These are phyloP conservation scores for Erodium trifolium DNA, from an alignment of 441 rosid genomes.

Conservation along the genomic window DNA sequence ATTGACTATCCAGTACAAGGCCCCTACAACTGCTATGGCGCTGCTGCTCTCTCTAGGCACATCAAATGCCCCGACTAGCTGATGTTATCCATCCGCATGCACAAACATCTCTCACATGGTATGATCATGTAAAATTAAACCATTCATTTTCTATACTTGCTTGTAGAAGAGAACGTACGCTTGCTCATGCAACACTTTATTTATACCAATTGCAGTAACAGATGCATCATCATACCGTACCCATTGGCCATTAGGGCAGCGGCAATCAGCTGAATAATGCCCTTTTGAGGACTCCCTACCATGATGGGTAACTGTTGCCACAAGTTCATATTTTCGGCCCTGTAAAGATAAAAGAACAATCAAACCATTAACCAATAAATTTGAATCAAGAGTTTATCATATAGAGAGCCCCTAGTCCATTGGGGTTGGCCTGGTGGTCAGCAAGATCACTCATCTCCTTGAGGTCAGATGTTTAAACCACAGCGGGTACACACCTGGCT, in stretches of 20 bases:
- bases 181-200: conserved; percentile 76
- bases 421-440: too few relatives aligned
- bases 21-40: too few relatives aligned
- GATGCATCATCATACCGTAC: conserved; percentile 82
- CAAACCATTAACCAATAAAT: not conserved
- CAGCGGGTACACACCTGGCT: too few relatives aligned
- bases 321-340: conserved; percentile 86
- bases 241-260: conserved; percentile 63
- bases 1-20: too few relatives aligned
- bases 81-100: too few relatives aligned
- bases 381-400: not conserved
- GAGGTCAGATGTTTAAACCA: too few relatives aligned
- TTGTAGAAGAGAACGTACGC: conserved; percentile 91
- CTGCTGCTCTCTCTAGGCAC: too few relatives aligned
- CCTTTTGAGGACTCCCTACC: conserved; percentile 93
- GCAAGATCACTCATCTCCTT: too few relatives aligned
- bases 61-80: too few relatives aligned
- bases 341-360: conserved; percentile 21
- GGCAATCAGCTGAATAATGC: conserved; percentile 84
- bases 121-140: not conserved
- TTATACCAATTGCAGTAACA: conserved; percentile 52
- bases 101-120: not conserved
- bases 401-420: not conserved
- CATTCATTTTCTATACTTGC: conserved; percentile 41
- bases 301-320: conserved; percentile 85